Evolutionary conservation across 192 early-diverging fungal genomes (phyloP).

Genomic region (Diversispora epigaea): DNA sequence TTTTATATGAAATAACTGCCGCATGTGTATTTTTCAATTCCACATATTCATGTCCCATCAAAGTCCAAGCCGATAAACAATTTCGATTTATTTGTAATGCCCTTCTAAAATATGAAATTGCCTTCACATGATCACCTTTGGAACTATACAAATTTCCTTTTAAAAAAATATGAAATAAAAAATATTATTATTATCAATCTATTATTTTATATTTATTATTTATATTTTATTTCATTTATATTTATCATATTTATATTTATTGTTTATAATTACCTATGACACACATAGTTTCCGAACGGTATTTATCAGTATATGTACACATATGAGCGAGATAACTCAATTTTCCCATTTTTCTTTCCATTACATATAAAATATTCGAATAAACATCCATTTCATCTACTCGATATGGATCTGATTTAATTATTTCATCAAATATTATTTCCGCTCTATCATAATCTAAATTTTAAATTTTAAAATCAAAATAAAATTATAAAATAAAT

Average conservation of each 20-base stretch:
- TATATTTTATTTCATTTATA: neutral
- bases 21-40: constrained; percentile 88
- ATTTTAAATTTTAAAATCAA: neutral
- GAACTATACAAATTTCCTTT: constrained; percentile 87
- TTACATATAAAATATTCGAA: constrained; percentile 85
- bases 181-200: no score
- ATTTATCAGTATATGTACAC: constrained; percentile 70
- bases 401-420: constrained; percentile 69
- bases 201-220: no score
- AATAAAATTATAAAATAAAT: no score
- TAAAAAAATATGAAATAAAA: neutral
- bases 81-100: constrained; percentile 78
- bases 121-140: constrained; percentile 77
- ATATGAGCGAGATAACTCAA: constrained; percentile 78
- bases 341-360: constrained; percentile 61
- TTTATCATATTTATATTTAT: no score
- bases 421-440: constrained; percentile 67
- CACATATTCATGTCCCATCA: constrained; percentile 94
- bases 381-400: constrained; percentile 83
- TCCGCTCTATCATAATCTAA: constrained; percentile 74
- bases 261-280: constrained; percentile 52
- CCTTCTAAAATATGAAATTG: constrained; percentile 81
- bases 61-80: constrained; percentile 81
- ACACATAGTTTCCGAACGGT: constrained; percentile 84
- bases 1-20: constrained; percentile 85